Percentiles rank a stretch among this genome's conserved stretches.
Evolutionary conservation across 176 grass and related monocot species (phyloP).

Genomic region (Oryza punctata): DNA sequence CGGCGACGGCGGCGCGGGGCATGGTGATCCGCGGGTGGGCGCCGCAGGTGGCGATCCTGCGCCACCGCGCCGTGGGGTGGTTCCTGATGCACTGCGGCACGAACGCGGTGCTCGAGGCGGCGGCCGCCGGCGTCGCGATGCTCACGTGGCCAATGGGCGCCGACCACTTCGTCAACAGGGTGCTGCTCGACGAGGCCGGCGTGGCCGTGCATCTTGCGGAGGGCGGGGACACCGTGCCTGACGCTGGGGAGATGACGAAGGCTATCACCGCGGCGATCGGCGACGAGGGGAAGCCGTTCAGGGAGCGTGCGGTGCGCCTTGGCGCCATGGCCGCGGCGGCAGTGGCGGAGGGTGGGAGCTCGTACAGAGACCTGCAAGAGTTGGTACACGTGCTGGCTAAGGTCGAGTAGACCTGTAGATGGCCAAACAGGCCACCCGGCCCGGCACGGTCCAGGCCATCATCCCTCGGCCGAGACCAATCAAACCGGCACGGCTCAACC

Average conservation of each 20-base stretch:
- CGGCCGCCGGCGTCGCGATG: constrained; percentile 47
- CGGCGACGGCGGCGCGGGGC: constrained; percentile 6
- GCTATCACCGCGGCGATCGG: constrained; percentile 13
- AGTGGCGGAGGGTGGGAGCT: constrained; percentile 40
- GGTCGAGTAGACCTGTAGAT: too few species aligned
- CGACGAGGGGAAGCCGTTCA: constrained; percentile 2
- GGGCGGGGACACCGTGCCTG: constrained; percentile 37
- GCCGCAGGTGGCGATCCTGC: constrained; percentile 56
- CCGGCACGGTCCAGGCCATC: too few species aligned
- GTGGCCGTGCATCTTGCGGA: constrained; percentile 43
- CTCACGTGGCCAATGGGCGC: constrained; percentile 62
- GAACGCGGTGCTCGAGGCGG: constrained; percentile 54
- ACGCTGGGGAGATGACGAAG: constrained; percentile 15
- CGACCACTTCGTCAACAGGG: constrained; percentile 55
- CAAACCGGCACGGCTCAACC: too few species aligned
- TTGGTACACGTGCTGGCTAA: not conserved
- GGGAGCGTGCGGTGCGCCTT: constrained; percentile 31
- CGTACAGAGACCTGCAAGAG: constrained; percentile 28
- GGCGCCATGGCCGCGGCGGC: constrained; percentile 7
- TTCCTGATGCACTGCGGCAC: constrained; percentile 59
- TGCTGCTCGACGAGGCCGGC: constrained; percentile 39
- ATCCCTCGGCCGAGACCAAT: too few species aligned
- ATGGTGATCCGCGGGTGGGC: constrained; percentile 50
- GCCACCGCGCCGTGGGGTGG: constrained; percentile 53
- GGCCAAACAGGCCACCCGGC: too few species aligned